Base-by-base conservation (phyloP, 352 stramenopile species). In the Hyphochytrium catenoides region DNA sequence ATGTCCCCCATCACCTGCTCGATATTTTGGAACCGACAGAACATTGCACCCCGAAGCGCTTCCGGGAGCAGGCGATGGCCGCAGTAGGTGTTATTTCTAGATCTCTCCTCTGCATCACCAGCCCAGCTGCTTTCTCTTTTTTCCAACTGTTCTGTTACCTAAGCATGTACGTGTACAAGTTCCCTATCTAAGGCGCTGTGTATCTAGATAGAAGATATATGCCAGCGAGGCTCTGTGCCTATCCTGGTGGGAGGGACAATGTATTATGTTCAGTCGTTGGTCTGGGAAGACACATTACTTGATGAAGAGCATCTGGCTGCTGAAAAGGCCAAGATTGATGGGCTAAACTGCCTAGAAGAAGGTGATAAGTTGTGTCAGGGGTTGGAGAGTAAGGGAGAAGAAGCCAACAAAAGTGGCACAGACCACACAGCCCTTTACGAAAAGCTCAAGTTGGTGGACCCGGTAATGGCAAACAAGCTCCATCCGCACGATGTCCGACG, bases 221-320 rank as follows among this genome's bases (percentile, higher is more conserved):
- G 76, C 32, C 53, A 52, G 26, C 53, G 69, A n/a, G 74, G 72
- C 27, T 88, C 85, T 38, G 53, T 88, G 23, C 75, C 75, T 2
- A 79, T 91, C 29, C 53, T 91, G n/a, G 74, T 88, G 7, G 75
- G 75, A 18, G 75, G 75, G 30, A 91, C 75, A 22, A 79, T 88
- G 59, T 91, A 91, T 51, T 91, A 91, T 52, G 82, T 74, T 34
- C 75, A 91, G 44, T 70, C 66, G 15, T 55, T 91, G 22, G 52
- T 91, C 22, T 87, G 72, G 71, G 71, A 75, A 22, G 68, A 68
- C 0, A 65, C 83, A 40, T 36, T 90, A 24, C 49, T 86, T 44
- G 70, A 86, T 47, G 62, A 76, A 31, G 59, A 70, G 6, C 51
- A 54, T 0, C 20, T 52, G 28, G 46, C 44, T n/a, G n/a, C n/a